phyloP scores from a whole-genome alignment of 805 yeast species.

The Starmerella ratchasimensis region DNA sequence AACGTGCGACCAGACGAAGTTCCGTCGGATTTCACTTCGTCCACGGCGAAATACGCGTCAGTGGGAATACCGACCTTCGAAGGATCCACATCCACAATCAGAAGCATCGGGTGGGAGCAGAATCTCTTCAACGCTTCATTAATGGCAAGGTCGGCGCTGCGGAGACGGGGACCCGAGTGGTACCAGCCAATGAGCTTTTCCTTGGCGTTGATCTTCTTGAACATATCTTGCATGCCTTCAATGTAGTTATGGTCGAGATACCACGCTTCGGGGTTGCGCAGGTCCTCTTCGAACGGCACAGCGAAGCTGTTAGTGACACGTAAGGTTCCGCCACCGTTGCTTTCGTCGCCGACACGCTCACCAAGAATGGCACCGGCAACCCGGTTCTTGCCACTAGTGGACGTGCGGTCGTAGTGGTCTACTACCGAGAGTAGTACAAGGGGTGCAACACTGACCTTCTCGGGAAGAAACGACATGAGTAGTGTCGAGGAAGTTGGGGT shows the following conservation, averaged over 20 bases:
- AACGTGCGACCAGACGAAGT: slow-evolving; percentile 84
- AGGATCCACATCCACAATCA: slow-evolving; percentile 86
- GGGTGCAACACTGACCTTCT: slow-evolving; percentile 81
- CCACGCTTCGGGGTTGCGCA: slow-evolving; percentile 83
- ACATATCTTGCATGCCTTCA: slow-evolving; percentile 95
- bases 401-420: slow-evolving; percentile 85
- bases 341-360: slow-evolving; percentile 32
- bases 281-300: slow-evolving; percentile 96
- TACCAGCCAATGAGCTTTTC: slow-evolving; percentile 98
- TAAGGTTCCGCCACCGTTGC: slow-evolving; percentile 31
- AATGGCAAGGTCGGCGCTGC: slow-evolving; percentile 76
- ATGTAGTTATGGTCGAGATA: slow-evolving; percentile 92
- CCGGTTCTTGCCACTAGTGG: slow-evolving; percentile 59
- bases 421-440: slow-evolving; percentile 84
- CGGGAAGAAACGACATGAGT: slow-evolving; percentile 21
- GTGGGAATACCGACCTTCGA: slow-evolving; percentile 83
- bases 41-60: slow-evolving; percentile 84
- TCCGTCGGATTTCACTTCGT: slow-evolving; percentile 93
- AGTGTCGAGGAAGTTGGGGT: neutral
- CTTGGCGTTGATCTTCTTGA: slow-evolving; percentile 91
- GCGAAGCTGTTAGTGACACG: slow-evolving; percentile 88
- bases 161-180: slow-evolving; percentile 91
- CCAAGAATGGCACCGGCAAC: slow-evolving; percentile 93
- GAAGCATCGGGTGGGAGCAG: slow-evolving; percentile 63
- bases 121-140: slow-evolving; percentile 81